Conservation (phyloP, 768 basidiomycete species). For the Arthromyces matolae region DNA sequence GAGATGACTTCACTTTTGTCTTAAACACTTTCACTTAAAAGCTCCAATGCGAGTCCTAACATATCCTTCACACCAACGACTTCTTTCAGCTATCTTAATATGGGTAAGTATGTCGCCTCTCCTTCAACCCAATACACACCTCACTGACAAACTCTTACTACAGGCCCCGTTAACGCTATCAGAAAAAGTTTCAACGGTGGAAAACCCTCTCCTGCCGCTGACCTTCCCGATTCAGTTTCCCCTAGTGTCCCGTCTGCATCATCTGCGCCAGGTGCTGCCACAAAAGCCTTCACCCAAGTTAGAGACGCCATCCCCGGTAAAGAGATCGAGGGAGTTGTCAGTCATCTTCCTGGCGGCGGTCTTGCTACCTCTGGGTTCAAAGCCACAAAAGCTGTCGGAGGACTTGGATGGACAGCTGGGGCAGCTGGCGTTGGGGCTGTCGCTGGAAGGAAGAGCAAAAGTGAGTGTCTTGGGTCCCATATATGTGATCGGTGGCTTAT, state of each 20-base stretch:
- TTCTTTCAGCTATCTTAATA: not conserved
- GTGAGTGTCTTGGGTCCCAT: not conserved
- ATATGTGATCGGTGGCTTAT: not conserved
- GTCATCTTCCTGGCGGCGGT: constrained; percentile 1
- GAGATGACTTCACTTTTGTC: no score
- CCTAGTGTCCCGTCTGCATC: not conserved
- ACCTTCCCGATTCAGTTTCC: not conserved
- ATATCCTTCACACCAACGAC: no score
- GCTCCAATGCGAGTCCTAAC: no score
- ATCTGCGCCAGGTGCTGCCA: not conserved
- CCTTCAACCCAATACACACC: no score
- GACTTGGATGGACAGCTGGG: not conserved
- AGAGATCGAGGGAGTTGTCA: not conserved
- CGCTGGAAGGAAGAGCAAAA: not conserved
- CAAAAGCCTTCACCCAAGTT: not conserved
- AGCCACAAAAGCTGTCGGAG: constrained; percentile 6
- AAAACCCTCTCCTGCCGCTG: not conserved
- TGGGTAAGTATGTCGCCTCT: constrained; percentile 1
- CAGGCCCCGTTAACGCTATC: not conserved
- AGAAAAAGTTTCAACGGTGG: not conserved
- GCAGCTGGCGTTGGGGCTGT: constrained; percentile 3
- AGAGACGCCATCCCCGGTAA: not conserved
- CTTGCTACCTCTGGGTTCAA: constrained; percentile 7
- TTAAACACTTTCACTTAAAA: no score
- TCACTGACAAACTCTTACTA: no score